Conservation (phyloP, 495 filamentous ascomycete genomes). For the Elasticomyces elasticus region DNA sequence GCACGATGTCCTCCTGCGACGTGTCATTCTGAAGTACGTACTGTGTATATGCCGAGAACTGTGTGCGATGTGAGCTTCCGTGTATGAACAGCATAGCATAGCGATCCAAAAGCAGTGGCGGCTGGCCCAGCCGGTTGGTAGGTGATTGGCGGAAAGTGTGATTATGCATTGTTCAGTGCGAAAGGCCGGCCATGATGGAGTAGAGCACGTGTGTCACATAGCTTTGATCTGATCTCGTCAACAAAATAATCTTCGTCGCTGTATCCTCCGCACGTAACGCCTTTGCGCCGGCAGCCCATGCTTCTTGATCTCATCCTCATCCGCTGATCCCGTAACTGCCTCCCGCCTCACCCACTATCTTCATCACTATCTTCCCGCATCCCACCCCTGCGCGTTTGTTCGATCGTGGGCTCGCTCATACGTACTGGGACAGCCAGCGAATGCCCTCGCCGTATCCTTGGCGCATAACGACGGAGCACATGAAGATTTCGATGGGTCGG, state of each 20-base stretch:
- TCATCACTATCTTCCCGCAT: no score
- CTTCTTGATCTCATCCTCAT: background rate
- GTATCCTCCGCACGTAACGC: no score
- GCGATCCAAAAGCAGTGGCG: no score
- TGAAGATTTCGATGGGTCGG: conserved; percentile 93
- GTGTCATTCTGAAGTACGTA: no score
- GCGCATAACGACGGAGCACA: conserved; percentile 97
- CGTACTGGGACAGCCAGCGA: conserved; percentile 44
- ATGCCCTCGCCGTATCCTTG: conserved; percentile 81
- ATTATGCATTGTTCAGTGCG: no score
- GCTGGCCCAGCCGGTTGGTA: no score
- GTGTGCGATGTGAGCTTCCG: no score
- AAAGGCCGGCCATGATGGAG: background rate
- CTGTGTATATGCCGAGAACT: no score
- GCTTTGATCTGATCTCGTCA: background rate
- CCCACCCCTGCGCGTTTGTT: background rate
- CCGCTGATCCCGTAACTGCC: background rate
- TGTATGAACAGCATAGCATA: no score
- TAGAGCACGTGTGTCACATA: background rate
- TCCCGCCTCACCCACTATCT: no score
- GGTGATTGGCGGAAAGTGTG: no score
- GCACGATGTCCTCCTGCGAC: no score
- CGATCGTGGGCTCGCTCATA: conserved; percentile 4
- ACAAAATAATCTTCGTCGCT: background rate
- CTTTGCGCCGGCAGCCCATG: background rate